Conservation (phyloP, 805 yeast genomes). For the Teunomyces funiuensis region DNA sequence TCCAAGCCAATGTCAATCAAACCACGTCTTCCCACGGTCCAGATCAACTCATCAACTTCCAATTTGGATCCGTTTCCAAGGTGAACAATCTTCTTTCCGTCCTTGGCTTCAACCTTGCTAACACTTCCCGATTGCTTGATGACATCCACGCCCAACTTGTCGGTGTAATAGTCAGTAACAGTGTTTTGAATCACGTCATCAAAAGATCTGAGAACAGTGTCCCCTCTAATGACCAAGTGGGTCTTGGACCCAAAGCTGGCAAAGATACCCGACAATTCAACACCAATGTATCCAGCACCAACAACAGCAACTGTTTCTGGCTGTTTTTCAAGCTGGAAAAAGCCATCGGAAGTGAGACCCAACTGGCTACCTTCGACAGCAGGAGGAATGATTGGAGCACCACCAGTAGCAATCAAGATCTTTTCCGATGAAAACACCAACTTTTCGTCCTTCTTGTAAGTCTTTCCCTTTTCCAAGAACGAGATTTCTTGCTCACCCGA, state of each 20-base stretch:
- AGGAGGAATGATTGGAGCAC: constrained; percentile 71
- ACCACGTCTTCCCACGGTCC: constrained; percentile 94
- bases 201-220: constrained; percentile 83
- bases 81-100: constrained; percentile 37
- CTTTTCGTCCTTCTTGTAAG: constrained; percentile 50
- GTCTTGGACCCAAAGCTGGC: constrained; percentile 83
- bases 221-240: constrained; percentile 86
- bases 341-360: constrained; percentile 89
- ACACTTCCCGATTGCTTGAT: constrained; percentile 61
- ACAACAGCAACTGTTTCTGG: constrained; percentile 93
- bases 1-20: constrained; percentile 73
- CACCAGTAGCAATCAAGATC: constrained; percentile 90
- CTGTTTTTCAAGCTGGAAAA: constrained; percentile 75
- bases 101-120: constrained; percentile 32
- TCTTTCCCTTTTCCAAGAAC: constrained; percentile 31
- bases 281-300: constrained; percentile 98
- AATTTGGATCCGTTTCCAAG: constrained; percentile 38
- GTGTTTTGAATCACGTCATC: constrained; percentile 79
- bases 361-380: constrained; percentile 75
- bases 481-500: constrained; percentile 40
- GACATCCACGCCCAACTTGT: constrained; percentile 73
- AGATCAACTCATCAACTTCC: constrained; percentile 75
- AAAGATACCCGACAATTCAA: constrained; percentile 94
- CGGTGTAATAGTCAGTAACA: constrained; percentile 75
- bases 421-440: constrained; percentile 74